phyloP scores from a whole-genome alignment of 176 grass and related monocot species.

The Carex parvula region DNA sequence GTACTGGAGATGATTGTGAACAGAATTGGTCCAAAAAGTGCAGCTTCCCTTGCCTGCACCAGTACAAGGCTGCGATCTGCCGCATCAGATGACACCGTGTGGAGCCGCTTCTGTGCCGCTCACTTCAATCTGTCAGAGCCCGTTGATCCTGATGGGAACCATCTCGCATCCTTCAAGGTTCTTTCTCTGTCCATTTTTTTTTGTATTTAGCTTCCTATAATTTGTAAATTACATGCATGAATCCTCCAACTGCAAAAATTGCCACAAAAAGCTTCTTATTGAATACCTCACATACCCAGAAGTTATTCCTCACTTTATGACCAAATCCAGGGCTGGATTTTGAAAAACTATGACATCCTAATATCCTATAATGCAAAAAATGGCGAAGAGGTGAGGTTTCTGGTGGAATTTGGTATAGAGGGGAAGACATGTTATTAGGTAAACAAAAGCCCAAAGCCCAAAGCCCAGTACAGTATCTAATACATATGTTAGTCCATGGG shows the following conservation, averaged over 20 bases:
- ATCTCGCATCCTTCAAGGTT: constrained; percentile 73
- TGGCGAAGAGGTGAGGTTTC: too few species aligned
- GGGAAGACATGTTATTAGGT: too few species aligned
- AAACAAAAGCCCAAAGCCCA: too few species aligned
- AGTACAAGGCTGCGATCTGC: constrained; percentile 48
- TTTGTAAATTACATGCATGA: not conserved
- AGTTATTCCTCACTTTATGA: not conserved
- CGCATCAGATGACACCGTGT: constrained; percentile 50
- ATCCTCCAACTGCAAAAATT: not conserved
- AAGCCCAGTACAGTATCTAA: too few species aligned
- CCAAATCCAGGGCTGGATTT: not conserved
- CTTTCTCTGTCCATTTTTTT: not conserved
- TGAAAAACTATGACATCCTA: too few species aligned
- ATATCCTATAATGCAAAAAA: too few species aligned
- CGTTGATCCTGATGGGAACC: constrained; percentile 49
- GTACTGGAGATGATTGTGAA: constrained; percentile 62
- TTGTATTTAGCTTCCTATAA: not conserved
- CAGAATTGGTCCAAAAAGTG: constrained; percentile 42
- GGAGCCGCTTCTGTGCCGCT: constrained; percentile 63
- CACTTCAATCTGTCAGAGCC: constrained; percentile 51
- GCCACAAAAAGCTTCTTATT: not conserved
- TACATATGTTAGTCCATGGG: too few species aligned
- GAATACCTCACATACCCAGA: not conserved
- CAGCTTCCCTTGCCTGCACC: constrained; percentile 52
- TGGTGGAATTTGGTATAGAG: too few species aligned